A percentile compares a stretch with the other conserved stretches of the same genome.
phyloP scores from a whole-genome alignment of 2,329 filamentous ascomycete genomes.

The Pleomassaria siparia region DNA sequence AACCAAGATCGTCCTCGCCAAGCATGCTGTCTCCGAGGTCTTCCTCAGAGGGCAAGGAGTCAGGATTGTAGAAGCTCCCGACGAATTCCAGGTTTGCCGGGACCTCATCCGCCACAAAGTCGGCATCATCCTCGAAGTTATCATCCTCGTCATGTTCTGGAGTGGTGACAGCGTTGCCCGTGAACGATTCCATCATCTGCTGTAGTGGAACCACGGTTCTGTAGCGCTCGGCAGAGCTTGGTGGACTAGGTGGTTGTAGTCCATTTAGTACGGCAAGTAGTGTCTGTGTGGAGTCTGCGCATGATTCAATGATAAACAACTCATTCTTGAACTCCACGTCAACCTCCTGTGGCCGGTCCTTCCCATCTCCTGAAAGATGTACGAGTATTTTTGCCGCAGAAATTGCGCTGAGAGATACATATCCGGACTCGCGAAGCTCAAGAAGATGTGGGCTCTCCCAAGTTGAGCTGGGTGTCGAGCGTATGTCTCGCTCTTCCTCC shows the following conservation, averaged over 20 bases:
- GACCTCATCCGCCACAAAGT: slow-evolving; percentile 45
- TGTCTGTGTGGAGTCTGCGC: slow-evolving; percentile 95
- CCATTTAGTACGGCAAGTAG: slow-evolving; percentile 77
- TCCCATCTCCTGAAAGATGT: slow-evolving; percentile 58
- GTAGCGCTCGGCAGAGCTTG: slow-evolving; percentile 81
- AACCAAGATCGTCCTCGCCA: slow-evolving; percentile 43
- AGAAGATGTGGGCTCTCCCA: slow-evolving; percentile 48
- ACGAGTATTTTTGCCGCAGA: slow-evolving; percentile 75
- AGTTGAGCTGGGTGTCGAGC: slow-evolving; percentile 10
- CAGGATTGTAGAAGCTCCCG: slow-evolving; percentile 57
- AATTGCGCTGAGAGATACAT: slow-evolving; percentile 82
- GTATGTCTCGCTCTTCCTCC: slow-evolving; percentile 17
- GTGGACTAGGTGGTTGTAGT: slow-evolving; percentile 78
- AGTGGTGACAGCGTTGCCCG: slow-evolving; percentile 76
- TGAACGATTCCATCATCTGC: slow-evolving; percentile 87
- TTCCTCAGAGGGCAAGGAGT: slow-evolving; percentile 43
- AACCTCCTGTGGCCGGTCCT: slow-evolving; percentile 65
- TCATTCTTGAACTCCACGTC: slow-evolving; percentile 84
- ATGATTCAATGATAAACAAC: slow-evolving; percentile 87
- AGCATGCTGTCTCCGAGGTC: slow-evolving; percentile 47
- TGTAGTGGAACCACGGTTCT: slow-evolving; percentile 83
- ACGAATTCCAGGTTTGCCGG: slow-evolving; percentile 49
- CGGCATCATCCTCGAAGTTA: slow-evolving; percentile 42
- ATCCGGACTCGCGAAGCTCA: slow-evolving; percentile 65
- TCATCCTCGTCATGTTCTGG: slow-evolving; percentile 57